Percentiles rank a stretch among this genome's conserved stretches.
phyloP scores from a whole-genome alignment of 2,329 filamentous ascomycete genomes.

The Ophiostoma pallidulum region DNA sequence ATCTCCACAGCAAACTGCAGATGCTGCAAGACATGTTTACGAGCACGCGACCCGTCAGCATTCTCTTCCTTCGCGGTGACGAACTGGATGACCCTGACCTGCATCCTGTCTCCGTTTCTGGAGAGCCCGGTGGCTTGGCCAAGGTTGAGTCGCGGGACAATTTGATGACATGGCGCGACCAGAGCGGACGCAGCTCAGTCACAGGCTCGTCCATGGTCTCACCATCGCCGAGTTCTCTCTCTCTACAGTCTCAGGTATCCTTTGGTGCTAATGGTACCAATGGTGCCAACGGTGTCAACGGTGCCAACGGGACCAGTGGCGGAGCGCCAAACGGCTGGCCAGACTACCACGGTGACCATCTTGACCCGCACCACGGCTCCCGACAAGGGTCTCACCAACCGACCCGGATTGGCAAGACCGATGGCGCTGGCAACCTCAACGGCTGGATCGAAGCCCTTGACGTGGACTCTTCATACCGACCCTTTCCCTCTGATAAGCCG shows the following conservation, averaged over 20 bases:
- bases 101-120: slow-evolving; percentile 63
- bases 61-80: slow-evolving; percentile 67
- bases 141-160: slow-evolving; percentile 41
- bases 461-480: slow-evolving; percentile 76
- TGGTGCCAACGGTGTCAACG: slow-evolving; percentile 21
- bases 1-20: slow-evolving; percentile 68
- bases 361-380: slow-evolving; percentile 29
- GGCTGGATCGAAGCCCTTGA: slow-evolving; percentile 88
- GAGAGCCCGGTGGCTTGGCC: slow-evolving; percentile 54
- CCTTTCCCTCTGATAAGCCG: slow-evolving; percentile 57
- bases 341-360: slow-evolving; percentile 12
- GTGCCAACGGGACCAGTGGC: neutral
- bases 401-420: slow-evolving; percentile 42
- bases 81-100: slow-evolving; percentile 72
- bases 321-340: slow-evolving; percentile 9
- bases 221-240: slow-evolving; percentile 56
- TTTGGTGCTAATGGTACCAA: slow-evolving; percentile 47
- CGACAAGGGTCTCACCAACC: slow-evolving; percentile 43
- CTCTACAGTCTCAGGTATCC: slow-evolving; percentile 48
- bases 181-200: slow-evolving; percentile 48
- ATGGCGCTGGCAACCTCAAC: slow-evolving; percentile 56
- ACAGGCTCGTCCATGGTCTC: slow-evolving; percentile 54
- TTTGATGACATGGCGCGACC: slow-evolving; percentile 36
- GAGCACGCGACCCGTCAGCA: slow-evolving; percentile 68
- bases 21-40: slow-evolving; percentile 82